A percentile compares a stretch with the other conserved stretches of the same genome.
These are phyloP conservation scores for Fusarium sp. DNA, from an alignment of 2,329 filamentous ascomycete species.

Conservation along the genomic window DNA sequence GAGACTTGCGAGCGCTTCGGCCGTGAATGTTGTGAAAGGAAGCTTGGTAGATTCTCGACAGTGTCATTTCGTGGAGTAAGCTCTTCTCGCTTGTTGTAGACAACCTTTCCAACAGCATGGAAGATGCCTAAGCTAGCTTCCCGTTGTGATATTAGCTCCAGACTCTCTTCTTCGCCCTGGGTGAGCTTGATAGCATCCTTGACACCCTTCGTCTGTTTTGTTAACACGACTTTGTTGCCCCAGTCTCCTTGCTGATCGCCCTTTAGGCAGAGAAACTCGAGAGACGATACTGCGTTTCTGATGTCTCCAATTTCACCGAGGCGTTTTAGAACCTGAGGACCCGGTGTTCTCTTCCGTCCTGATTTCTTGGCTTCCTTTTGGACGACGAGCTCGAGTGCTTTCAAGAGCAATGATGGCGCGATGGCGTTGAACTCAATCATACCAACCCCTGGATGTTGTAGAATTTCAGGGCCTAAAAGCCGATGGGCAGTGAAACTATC, in stretches of 20 bases:
- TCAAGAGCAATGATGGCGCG: constrained; percentile 85
- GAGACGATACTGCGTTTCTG: constrained; percentile 88
- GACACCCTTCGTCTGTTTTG: constrained; percentile 73
- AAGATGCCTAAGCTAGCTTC: constrained; percentile 95
- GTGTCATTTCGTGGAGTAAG: constrained; percentile 56
- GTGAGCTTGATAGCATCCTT: constrained; percentile 74
- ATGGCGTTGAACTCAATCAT: constrained; percentile 94
- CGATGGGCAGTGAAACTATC: constrained; percentile 95
- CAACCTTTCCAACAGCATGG: constrained; percentile 93
- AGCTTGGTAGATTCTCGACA: constrained; percentile 69
- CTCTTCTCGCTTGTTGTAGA: constrained; percentile 92
- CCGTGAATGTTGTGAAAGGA: constrained; percentile 69
- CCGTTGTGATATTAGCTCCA: constrained; percentile 85
- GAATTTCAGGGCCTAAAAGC: constrained; percentile 86
- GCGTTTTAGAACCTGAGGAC: constrained; percentile 80
- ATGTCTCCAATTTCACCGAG: constrained; percentile 92
- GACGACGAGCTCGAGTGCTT: constrained; percentile 85
- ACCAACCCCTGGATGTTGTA: constrained; percentile 81
- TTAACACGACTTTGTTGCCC: constrained; percentile 79
- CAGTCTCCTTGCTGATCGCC: constrained; percentile 80
- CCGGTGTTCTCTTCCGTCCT: constrained; percentile 79
- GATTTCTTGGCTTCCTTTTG: constrained; percentile 87
- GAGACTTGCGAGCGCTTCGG: constrained; percentile 74
- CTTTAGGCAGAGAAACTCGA: constrained; percentile 92
- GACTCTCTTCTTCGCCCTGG: constrained; percentile 80